Base-by-base conservation (phyloP, 768 basidiomycete genomes). In the Chalciporus chontae region DNA sequence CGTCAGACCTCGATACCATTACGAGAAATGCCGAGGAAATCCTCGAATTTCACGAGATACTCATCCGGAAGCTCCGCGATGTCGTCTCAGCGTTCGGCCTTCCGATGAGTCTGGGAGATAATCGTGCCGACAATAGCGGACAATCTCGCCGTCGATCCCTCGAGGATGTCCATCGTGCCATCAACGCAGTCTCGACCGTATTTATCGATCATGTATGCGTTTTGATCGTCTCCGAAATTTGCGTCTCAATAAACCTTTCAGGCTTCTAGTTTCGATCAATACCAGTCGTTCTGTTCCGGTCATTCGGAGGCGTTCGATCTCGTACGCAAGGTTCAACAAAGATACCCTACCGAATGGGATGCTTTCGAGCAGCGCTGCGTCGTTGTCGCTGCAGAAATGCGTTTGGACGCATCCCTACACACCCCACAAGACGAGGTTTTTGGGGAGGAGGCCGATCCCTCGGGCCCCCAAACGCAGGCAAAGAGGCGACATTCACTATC, bases 271-370 rank as follows among this genome's bases (percentile, higher is more conserved):
- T 95, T 95, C 56, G 75, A 79, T 49, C 75, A 82, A 2, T 99
- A 99, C 70, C 81, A 93, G 64, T 69, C 77, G 11, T 97, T 93
- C 61, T 98, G 95, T 63, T 81, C 90, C 0, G 85, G 85, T 0
- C 94, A 97, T 61, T 79, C 82, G 44, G 86, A 89, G 57, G 94
- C 93, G 0, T 73, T 87, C 48, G 82, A 87, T 53, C 65, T 91
- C 19, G 73, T 95, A 0, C 81, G 86, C 51, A 79, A 77, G 44
- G 76, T 84, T 17, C 79, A 82, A 34, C 73, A 79, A 31, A 82
- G 82, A 46, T 75, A 82, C 54, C 76, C 83, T 2, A 51, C 73
- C 0, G 91, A 94, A 62, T 94, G 94, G 85, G 85, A 87, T 18
- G 75, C 78, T 8, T 96, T 85, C 59, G 94, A 97, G 61, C 80